phyloP scores from a whole-genome alignment of 805 yeast species.

The Candida insectorum region DNA sequence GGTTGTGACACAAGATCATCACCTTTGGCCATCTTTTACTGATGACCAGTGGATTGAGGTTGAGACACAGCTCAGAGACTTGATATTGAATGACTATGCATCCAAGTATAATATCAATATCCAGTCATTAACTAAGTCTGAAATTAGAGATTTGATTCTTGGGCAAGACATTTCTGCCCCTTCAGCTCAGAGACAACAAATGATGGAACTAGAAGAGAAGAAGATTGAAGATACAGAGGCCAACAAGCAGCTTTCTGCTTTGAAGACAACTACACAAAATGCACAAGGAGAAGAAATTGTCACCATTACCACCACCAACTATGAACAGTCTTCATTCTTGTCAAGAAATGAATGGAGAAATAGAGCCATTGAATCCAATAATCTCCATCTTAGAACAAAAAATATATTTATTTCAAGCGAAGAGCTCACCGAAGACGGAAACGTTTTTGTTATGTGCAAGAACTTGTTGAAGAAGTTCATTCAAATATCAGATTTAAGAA shows the following conservation, averaged over 20 bases:
- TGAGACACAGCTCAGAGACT: slow-evolving; percentile 82
- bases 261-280: slow-evolving; percentile 78
- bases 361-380: slow-evolving; percentile 75
- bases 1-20: slow-evolving; percentile 68
- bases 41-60: slow-evolving; percentile 91
- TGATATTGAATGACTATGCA: slow-evolving; percentile 82
- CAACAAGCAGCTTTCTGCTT: slow-evolving; percentile 61
- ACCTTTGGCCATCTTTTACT: slow-evolving; percentile 87
- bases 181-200: slow-evolving; percentile 78
- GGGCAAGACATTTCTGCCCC: slow-evolving; percentile 95
- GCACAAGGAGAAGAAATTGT: slow-evolving; percentile 96
- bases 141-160: slow-evolving; percentile 86
- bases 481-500: slow-evolving; percentile 73
- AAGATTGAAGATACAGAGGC: slow-evolving; percentile 36
- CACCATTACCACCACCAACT: slow-evolving; percentile 86
- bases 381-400: slow-evolving; percentile 69
- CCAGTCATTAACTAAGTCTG: slow-evolving; percentile 85
- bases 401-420: slow-evolving; percentile 67
- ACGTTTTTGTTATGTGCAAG: slow-evolving; percentile 78
- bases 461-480: slow-evolving; percentile 75
- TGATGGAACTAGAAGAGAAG: slow-evolving; percentile 66
- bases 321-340: slow-evolving; percentile 79
- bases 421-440: slow-evolving; percentile 52
- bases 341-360: slow-evolving; percentile 90
- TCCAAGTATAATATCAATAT: slow-evolving; percentile 82